These are phyloP conservation scores for Beauveria medogensis DNA, from an alignment of 2,329 filamentous ascomycete genomes.

Conservation along the genomic window DNA sequence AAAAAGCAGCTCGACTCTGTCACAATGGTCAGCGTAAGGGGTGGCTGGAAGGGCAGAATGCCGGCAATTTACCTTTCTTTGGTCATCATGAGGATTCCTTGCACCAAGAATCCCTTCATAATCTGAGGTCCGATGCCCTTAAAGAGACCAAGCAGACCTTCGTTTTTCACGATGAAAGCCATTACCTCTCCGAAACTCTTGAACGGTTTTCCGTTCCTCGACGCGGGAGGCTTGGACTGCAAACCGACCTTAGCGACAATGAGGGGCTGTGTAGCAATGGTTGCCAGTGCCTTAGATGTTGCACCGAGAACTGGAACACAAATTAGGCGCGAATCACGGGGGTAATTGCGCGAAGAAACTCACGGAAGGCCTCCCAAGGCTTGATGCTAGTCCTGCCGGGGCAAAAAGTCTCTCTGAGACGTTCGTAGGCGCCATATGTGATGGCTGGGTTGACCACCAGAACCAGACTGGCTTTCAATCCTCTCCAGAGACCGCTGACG, in stretches of 20 bases:
- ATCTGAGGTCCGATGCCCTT: conserved; percentile 96
- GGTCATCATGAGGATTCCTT: conserved; percentile 97
- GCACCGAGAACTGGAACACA: conserved; percentile 67
- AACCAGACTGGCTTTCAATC: conserved; percentile 90
- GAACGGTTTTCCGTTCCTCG: conserved; percentile 82
- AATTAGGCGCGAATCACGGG: background rate
- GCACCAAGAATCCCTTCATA: conserved; percentile 83
- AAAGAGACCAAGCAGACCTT: conserved; percentile 78
- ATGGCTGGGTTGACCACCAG: conserved; percentile 95
- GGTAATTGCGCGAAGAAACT: conserved; percentile 30
- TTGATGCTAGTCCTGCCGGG: conserved; percentile 67
- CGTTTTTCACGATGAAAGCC: conserved; percentile 83
- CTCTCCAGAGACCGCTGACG: conserved; percentile 82
- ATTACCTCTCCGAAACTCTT: conserved; percentile 92
- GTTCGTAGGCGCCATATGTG: conserved; percentile 94
- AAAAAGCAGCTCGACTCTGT: conserved; percentile 79
- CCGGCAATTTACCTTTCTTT: conserved; percentile 68
- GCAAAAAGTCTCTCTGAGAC: conserved; percentile 69
- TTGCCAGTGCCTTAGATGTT: conserved; percentile 86
- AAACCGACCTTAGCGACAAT: conserved; percentile 97
- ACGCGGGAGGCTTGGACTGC: conserved; percentile 83
- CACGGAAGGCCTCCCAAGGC: conserved; percentile 86
- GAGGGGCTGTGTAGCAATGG: conserved; percentile 84
- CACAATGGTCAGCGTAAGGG: conserved; percentile 14
- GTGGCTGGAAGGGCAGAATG: background rate